Percentiles rank a stretch among this genome's conserved stretches.
phyloP scores from a whole-genome alignment of 495 filamentous ascomycete species.

The Penicillium antarcticum region DNA sequence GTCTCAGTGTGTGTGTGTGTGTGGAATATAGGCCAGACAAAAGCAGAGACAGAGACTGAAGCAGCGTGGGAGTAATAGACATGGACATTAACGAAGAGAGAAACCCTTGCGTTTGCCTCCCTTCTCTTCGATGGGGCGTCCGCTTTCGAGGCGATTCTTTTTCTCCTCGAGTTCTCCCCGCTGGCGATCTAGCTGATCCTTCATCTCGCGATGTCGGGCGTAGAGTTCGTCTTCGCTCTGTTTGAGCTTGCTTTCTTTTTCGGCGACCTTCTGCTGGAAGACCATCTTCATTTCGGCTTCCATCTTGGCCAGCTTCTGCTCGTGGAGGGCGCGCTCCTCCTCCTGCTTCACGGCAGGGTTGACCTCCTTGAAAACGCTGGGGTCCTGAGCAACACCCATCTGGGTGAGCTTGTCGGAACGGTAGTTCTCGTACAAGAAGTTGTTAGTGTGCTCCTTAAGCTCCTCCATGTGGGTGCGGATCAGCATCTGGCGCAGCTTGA shows the following conservation, averaged over 20 bases:
- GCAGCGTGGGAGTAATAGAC: neutral
- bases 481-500: conserved; percentile 99
- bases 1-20: conserved; percentile 26
- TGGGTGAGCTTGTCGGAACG: conserved; percentile 96
- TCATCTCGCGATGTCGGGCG: conserved; percentile 97
- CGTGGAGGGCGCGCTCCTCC: conserved; percentile 94
- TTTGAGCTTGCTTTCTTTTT: conserved; percentile 99
- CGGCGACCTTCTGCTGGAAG: conserved; percentile 99
- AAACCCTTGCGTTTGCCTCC: conserved; percentile 85
- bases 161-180: conserved; percentile 94
- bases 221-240: conserved; percentile 99
- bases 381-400: conserved; percentile 98
- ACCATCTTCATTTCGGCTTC: conserved; percentile 99
- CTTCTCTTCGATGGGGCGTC: conserved; percentile 94
- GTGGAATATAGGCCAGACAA: conserved; percentile 31
- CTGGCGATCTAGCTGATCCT: conserved; percentile 96
- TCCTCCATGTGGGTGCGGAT: conserved; percentile 99
- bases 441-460: conserved; percentile 99
- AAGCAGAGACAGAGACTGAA: conserved; percentile 13
- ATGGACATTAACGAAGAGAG: conserved; percentile 74
- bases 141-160: conserved; percentile 88
- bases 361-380: conserved; percentile 99
- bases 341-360: conserved; percentile 99
- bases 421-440: conserved; percentile 98
- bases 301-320: conserved; percentile 99